phyloP scores from a whole-genome alignment of 495 filamentous ascomycete species.

The Melanomma pulvis-pyrius region DNA sequence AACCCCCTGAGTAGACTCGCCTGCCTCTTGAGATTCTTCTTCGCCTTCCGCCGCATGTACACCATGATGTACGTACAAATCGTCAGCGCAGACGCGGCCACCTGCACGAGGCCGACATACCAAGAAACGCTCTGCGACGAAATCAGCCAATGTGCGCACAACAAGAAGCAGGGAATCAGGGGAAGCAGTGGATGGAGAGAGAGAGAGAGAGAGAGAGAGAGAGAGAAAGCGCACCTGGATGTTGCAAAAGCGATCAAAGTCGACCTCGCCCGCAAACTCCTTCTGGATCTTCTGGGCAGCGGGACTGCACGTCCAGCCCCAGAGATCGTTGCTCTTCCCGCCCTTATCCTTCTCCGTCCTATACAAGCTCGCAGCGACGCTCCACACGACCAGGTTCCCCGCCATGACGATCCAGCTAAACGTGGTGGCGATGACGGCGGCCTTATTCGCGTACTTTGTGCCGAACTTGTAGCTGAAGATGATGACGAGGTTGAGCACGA shows the following conservation, averaged over 20 bases:
- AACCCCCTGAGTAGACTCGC: background rate
- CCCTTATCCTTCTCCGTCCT: slow-evolving; percentile 35
- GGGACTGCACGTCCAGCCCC: slow-evolving; percentile 46
- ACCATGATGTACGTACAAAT: slow-evolving; percentile 37
- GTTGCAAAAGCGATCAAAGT: slow-evolving; percentile 43
- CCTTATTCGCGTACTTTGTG: slow-evolving; percentile 34
- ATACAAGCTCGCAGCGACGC: slow-evolving; percentile 36
- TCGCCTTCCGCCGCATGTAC: slow-evolving; percentile 32
- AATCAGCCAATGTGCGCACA: slow-evolving; percentile 11
- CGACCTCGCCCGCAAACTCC: slow-evolving; percentile 37
- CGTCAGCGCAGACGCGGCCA: slow-evolving; percentile 33
- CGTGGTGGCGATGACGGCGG: slow-evolving; percentile 15
- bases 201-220: background rate
- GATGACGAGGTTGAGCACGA: slow-evolving; percentile 36
- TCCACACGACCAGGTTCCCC: slow-evolving; percentile 41
- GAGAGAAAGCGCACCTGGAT: slow-evolving; percentile 37
- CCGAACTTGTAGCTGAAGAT: slow-evolving; percentile 35
- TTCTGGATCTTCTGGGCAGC: slow-evolving; percentile 42
- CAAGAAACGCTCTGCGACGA: slow-evolving; percentile 34
- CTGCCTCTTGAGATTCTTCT: slow-evolving; percentile 33
- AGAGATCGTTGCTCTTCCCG: slow-evolving; percentile 42
- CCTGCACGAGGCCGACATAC: slow-evolving; percentile 41
- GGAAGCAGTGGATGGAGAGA: background rate
- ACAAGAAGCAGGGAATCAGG: too few species aligned
- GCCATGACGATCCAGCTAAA: slow-evolving; percentile 36